These are phyloP conservation scores for Parasarocladium wereldwijsianum DNA, from an alignment of 2,329 filamentous ascomycete genomes.

Conservation along the genomic window DNA sequence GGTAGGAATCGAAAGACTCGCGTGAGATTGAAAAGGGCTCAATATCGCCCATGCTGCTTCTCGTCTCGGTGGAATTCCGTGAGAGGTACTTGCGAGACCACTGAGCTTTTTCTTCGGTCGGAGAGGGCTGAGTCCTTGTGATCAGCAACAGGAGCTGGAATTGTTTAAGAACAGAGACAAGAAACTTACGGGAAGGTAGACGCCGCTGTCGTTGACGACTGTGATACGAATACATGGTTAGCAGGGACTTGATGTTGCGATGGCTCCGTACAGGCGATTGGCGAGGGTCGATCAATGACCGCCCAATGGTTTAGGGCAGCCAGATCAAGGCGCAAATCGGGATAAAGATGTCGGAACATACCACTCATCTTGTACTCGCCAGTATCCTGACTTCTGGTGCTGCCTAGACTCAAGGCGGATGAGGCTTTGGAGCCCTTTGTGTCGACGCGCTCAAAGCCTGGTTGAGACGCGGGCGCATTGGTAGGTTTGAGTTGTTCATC, in stretches of 20 bases:
- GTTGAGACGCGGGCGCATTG: slow-evolving; percentile 14
- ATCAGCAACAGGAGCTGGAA: not conserved
- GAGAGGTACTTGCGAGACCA: slow-evolving; percentile 50
- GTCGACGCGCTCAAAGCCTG: slow-evolving; percentile 45
- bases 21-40: slow-evolving; percentile 91
- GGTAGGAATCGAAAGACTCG: slow-evolving; percentile 94
- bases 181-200: slow-evolving; percentile 70
- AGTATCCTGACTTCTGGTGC: slow-evolving; percentile 44
- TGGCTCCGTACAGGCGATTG: not conserved
- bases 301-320: not conserved
- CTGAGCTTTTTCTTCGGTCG: slow-evolving; percentile 67
- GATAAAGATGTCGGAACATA: slow-evolving; percentile 26
- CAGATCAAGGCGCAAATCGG: not conserved
- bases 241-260: slow-evolving; percentile 12
- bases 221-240: slow-evolving; percentile 11
- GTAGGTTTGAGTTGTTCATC: slow-evolving; percentile 39
- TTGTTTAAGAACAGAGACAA: not conserved
- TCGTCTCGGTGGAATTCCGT: slow-evolving; percentile 38
- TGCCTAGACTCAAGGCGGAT: slow-evolving; percentile 46
- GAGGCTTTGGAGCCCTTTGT: slow-evolving; percentile 48
- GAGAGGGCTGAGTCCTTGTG: slow-evolving; percentile 51
- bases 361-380: slow-evolving; percentile 71
- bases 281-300: not conserved
- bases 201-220: slow-evolving; percentile 94
- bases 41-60: slow-evolving; percentile 59